Base-by-base conservation (phyloP, 2,329 filamentous ascomycete species). In the Niveomyces coronatus region DNA sequence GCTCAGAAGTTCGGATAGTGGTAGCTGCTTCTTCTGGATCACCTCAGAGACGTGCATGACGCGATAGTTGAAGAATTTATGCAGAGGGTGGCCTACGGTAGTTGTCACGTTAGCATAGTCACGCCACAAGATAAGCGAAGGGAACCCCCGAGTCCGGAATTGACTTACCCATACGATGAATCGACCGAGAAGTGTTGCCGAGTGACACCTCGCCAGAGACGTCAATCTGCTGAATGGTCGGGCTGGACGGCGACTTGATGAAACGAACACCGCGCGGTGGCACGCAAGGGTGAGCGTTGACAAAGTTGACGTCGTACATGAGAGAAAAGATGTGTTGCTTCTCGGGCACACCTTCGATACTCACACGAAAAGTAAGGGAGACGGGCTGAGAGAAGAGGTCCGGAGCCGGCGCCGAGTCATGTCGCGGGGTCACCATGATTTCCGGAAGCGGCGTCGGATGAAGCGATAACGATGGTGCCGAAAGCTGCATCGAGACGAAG, bases 241-340 rank as follows among this genome's bases (percentile, higher is more conserved):
- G 73, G 49, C 72, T 79, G 1, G 68, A 68, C 0, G 74, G 70
- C 11, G 74, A 74, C 50, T 71, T 75, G 35, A 79, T 51, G 39
- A 79, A 69, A 44, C 67, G 70, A 3, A 76, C 70, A 39, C 70
- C 65, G 35, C 65, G 64, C 2, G 74, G 75, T 2, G 72, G 68
- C 5, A 72, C 67, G 47, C 78, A 82, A 0, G 78, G 78, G 46
- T 80, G 75, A 1, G 76, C 76, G 1, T 78, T 80, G 14, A 80
- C 72, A 51, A 82, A 82, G 47, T 70, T 71, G 16, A 80, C 65
- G 41, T 82, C 76, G 45, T 76, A 71, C 5, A 58, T 56, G 9
- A 82, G 54, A 1, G 64, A 49, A 36, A 69, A 64, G 2, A 61
- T 62, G 37, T 66, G 47, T 39, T 67, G 58, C 31, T 64, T 58